A percentile compares a stretch with the other conserved stretches of the same genome.
Evolutionary conservation across 2,329 filamentous ascomycete species (phyloP).

Genomic region (Phialemoniopsis sp.): DNA sequence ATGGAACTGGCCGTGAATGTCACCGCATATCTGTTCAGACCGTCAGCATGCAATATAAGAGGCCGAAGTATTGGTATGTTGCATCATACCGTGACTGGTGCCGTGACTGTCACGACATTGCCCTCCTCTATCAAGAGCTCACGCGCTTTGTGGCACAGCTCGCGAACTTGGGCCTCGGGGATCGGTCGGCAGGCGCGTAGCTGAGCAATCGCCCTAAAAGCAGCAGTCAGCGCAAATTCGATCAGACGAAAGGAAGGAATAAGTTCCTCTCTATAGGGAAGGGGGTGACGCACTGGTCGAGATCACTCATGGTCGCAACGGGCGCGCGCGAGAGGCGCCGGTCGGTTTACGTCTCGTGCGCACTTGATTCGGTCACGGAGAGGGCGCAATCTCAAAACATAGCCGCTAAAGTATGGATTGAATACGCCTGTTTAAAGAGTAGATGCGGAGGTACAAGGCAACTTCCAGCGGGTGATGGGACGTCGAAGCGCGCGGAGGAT

Average conservation of each 20-base stretch:
- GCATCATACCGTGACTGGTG: conserved; percentile 76
- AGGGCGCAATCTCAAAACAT: too few relatives aligned
- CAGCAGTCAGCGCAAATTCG: conserved; percentile 3
- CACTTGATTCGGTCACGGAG: too few relatives aligned
- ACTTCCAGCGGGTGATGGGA: too few relatives aligned
- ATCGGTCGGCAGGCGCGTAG: conserved; percentile 94
- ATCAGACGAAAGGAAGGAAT: not conserved
- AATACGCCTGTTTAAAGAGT: too few relatives aligned
- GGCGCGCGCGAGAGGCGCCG: conserved; percentile 2
- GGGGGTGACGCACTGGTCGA: conserved; percentile 68
- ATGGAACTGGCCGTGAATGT: conserved; percentile 96
- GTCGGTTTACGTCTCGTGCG: too few relatives aligned
- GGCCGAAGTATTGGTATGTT: conserved; percentile 1
- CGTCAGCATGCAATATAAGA: conserved; percentile 2
- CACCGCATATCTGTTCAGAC: conserved; percentile 73
- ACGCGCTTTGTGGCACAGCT: conserved; percentile 94
- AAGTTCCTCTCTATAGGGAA: not conserved
- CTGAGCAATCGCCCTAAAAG: conserved; percentile 80
- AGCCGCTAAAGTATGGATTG: too few relatives aligned
- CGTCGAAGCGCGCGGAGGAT: too few relatives aligned
- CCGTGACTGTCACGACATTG: conserved; percentile 92
- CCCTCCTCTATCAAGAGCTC: conserved; percentile 96
- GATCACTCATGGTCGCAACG: conserved; percentile 69
- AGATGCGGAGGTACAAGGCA: too few relatives aligned
- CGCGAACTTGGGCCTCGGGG: conserved; percentile 89